Base-by-base conservation (phyloP, 2,329 filamentous ascomycete genomes). In the Alternaria consortialis region DNA sequence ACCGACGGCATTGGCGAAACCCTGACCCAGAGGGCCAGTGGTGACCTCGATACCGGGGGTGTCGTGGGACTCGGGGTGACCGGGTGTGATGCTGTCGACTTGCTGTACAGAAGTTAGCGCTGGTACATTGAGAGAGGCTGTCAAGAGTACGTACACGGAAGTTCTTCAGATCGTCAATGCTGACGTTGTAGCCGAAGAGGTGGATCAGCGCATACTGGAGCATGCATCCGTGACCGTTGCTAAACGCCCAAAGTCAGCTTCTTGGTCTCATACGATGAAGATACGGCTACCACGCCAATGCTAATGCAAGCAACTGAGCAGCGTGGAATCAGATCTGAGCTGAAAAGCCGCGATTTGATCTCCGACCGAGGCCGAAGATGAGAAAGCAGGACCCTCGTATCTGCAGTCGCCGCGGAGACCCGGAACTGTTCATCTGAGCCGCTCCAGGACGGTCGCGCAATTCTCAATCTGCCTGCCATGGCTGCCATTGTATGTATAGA, bases 221-320 rank as follows among this genome's bases (percentile, higher is more conserved):
- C 94, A 99, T 97, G 88, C 95, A 99, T 75, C 91, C 95, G 85
- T 99, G 95, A 74, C 95, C 95, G 86, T 99, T 99, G 65, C 94
- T 97, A 74, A n/a, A 20, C 53, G 7, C n/a, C 43, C 48, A 31
- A 29, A 27, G 55, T 56, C 44, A 61, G 58, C 36, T 23, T 31
- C 12, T 6, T 20, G 4, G 9, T 48, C 15, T 50, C 8, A 1
- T 36, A 44, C 15, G 7, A n/a, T 39, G 13, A 7, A 11, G n/a
- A 44, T 37, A 6, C 29, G 31, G 39, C 42, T 37, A 20, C 20
- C 29, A 25, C 51, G 39, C 37, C 31, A 20, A 46, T n/a, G 40
- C 20, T 15, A 37, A n/a, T 17, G 36, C 36, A 17, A 43, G 39
- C 20, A 20, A 3, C 39, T 5, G 7, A 13, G 17, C 20, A 43